Percentiles rank a stretch among this genome's conserved stretches.
Evolutionary conservation across 208 protist genomes (phyloP).

Genomic region (Trypanosomatidae sp.): DNA sequence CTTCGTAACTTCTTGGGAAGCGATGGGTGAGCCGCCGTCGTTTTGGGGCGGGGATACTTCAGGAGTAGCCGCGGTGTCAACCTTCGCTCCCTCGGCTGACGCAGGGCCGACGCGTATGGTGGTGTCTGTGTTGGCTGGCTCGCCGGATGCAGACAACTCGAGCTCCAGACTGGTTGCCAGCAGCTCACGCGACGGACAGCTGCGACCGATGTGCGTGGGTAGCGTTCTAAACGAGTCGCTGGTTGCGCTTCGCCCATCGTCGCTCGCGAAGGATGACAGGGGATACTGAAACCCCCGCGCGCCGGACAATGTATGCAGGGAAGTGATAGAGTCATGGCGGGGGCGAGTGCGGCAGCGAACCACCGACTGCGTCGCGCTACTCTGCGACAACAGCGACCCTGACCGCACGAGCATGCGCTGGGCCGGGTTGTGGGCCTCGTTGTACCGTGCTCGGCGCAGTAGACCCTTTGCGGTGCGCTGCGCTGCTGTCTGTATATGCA

Average conservation of each 20-base stretch:
- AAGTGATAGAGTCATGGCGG: constrained; percentile 28
- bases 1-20: background rate
- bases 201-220: constrained; percentile 8
- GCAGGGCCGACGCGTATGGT: constrained; percentile 1
- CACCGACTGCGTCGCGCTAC: constrained; percentile 13
- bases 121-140: constrained; percentile 7
- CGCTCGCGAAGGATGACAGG: constrained; percentile 27
- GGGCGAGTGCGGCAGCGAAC: constrained; percentile 22
- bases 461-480: constrained; percentile 51
- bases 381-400: constrained; percentile 21
- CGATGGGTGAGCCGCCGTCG: background rate
- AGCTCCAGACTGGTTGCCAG: constrained; percentile 16
- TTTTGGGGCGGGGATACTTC: background rate
- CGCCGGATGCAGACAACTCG: constrained; percentile 20
- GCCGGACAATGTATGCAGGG: constrained; percentile 10
- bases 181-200: constrained; percentile 7
- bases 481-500: constrained; percentile 20
- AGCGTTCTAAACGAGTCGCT: constrained; percentile 28
- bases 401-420: constrained; percentile 16
- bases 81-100: background rate
- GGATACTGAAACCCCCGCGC: constrained; percentile 33
- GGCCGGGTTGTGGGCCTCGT: constrained; percentile 30
- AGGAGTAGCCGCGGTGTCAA: background rate
- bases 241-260: constrained; percentile 23
- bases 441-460: constrained; percentile 48